phyloP scores from a whole-genome alignment of 768 basidiomycete genomes.

The Daedalea quercina region DNA sequence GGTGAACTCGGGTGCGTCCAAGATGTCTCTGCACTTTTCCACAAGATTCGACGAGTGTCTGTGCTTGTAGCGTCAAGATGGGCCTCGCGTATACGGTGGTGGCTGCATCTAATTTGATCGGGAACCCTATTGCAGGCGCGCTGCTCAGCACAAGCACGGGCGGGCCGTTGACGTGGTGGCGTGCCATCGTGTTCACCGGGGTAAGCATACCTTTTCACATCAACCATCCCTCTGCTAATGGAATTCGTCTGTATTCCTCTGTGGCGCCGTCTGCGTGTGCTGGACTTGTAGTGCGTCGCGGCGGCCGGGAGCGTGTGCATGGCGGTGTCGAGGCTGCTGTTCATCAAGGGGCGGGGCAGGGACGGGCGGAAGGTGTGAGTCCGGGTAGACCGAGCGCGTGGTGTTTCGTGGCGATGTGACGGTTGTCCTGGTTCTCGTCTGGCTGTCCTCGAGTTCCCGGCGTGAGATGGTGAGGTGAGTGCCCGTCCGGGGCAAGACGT shows the following conservation, averaged over 20 bases:
- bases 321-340: constrained; percentile 11
- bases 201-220: constrained; percentile 12
- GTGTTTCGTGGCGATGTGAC: too few relatives aligned
- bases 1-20: constrained; percentile 17
- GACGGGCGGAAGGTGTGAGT: too few relatives aligned
- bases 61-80: constrained; percentile 15
- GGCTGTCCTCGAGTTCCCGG: too few relatives aligned
- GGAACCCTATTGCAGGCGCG: constrained; percentile 19
- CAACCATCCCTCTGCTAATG: too few relatives aligned
- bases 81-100: constrained; percentile 17
- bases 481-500: too few relatives aligned
- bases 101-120: constrained; percentile 16
- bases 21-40: not conserved
- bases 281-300: constrained; percentile 6
- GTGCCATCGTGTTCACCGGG: constrained; percentile 16
- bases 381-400: too few relatives aligned
- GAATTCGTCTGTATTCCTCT: too few relatives aligned
- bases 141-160: constrained; percentile 10
- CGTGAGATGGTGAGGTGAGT: too few relatives aligned
- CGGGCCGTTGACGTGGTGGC: constrained; percentile 12
- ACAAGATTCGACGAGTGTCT: not conserved
- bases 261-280: not conserved
- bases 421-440: too few relatives aligned
- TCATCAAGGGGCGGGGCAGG: constrained; percentile 3
- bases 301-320: constrained; percentile 10